Conservation (phyloP, 176 grass and related monocot genomes). For the Rhynchospora tenuis region DNA sequence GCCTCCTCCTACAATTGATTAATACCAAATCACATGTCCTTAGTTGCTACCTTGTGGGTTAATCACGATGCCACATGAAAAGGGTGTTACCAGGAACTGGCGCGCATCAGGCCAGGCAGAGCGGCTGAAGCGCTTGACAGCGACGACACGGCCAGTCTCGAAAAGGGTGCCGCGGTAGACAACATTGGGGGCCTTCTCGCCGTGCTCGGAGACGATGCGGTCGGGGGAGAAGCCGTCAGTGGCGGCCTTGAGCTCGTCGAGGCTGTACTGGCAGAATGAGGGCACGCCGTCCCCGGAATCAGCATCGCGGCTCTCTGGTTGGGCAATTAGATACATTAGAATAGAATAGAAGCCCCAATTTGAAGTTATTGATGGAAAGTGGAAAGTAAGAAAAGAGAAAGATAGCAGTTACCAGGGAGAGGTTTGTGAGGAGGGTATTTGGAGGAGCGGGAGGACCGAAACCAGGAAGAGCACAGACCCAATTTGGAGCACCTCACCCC, state of each 20-base stretch:
- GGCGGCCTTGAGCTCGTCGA: conserved; percentile 35
- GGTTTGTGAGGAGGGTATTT: conserved; percentile 12
- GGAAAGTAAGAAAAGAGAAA: neutral
- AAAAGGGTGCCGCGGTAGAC: conserved; percentile 43
- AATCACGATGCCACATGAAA: no score
- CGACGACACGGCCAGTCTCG: conserved; percentile 22
- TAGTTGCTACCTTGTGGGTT: neutral
- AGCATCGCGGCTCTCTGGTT: neutral
- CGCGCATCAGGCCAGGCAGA: conserved; percentile 46
- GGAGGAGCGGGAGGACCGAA: neutral
- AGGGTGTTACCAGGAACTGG: conserved; percentile 34
- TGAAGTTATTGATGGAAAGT: neutral
- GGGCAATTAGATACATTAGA: neutral
- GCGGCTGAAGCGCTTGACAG: conserved; percentile 49
- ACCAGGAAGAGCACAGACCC: neutral
- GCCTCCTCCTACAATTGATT: conserved; percentile 37
- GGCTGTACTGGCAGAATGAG: conserved; percentile 33
- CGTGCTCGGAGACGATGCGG: conserved; percentile 39
- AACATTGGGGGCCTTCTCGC: conserved; percentile 56
- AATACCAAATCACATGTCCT: neutral
- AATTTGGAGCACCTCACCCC: conserved; percentile 17
- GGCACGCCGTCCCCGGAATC: conserved; percentile 4
- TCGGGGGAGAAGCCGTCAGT: conserved; percentile 44
- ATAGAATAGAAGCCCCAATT: neutral
- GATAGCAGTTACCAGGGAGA: neutral